phyloP scores from a whole-genome alignment of 805 yeast genomes.

The Candida anglica region DNA sequence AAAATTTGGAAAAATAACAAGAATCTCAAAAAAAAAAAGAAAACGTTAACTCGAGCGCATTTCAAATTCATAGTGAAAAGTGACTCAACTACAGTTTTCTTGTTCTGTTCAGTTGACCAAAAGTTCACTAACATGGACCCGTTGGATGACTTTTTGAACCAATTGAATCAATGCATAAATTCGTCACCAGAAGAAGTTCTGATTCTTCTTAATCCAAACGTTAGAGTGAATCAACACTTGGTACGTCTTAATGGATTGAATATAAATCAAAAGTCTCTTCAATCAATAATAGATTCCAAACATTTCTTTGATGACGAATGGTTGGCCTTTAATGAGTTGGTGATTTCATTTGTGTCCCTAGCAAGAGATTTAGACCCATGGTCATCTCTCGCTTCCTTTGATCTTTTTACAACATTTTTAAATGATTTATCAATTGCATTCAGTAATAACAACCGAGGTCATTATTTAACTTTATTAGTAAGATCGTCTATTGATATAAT shows the following conservation, averaged over 20 bases:
- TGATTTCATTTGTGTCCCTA: constrained; percentile 43
- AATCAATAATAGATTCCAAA: constrained; percentile 16
- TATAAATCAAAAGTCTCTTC: constrained; percentile 11
- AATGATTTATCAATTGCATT: constrained; percentile 48
- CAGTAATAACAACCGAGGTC: constrained; percentile 39
- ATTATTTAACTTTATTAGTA: constrained; percentile 32
- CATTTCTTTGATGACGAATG: constrained; percentile 32
- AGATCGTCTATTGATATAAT: constrained; percentile 32
- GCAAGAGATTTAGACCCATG: constrained; percentile 52
- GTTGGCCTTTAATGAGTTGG: constrained; percentile 43
- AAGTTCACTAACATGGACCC: too few relatives aligned
- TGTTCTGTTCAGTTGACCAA: too few relatives aligned
- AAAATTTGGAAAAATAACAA: too few relatives aligned
- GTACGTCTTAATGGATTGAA: constrained; percentile 17
- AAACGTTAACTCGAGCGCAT: too few relatives aligned
- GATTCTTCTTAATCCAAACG: constrained; percentile 19
- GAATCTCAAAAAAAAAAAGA: too few relatives aligned
- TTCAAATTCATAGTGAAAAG: too few relatives aligned
- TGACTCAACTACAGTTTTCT: too few relatives aligned
- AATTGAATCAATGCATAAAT: too few relatives aligned
- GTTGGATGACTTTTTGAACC: too few relatives aligned
- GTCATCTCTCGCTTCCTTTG: constrained; percentile 50
- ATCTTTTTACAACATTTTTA: constrained; percentile 44
- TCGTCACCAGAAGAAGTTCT: not conserved
- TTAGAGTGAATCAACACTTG: constrained; percentile 21